Conservation (phyloP, 257 asterid species). For the Lavandula angustifolia region DNA sequence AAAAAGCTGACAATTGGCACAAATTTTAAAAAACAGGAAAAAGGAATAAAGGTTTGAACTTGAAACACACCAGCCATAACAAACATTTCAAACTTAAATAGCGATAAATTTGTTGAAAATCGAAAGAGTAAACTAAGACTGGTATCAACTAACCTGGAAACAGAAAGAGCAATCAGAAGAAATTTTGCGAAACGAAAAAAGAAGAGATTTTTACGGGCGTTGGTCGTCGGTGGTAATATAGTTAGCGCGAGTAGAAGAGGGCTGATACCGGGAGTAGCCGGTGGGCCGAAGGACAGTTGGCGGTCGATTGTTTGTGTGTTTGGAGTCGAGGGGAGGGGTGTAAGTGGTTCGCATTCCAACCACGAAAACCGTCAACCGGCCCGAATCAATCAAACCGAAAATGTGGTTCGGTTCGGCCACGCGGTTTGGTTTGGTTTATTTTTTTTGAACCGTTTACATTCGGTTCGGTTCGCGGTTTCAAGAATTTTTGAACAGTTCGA, state of each 20-base stretch:
- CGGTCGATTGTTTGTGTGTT: conserved; percentile 18
- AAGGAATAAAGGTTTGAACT: conserved; percentile 16
- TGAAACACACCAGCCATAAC: conserved; percentile 17
- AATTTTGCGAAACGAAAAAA: conserved; percentile 21
- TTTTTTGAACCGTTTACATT: no score
- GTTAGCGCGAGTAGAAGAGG: conserved; percentile 56
- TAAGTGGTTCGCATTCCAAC: no score
- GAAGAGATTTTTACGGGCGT: background rate
- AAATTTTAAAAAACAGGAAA: background rate
- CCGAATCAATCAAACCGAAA: no score
- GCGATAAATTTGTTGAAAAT: background rate
- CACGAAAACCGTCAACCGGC: no score
- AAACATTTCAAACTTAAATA: conserved; percentile 4
- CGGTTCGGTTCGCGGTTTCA: no score
- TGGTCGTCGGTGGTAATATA: conserved; percentile 50
- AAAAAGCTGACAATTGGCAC: conserved; percentile 26
- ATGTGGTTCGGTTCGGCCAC: no score
- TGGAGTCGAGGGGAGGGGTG: no score
- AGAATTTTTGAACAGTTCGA: no score
- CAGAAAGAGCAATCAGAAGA: conserved; percentile 33
- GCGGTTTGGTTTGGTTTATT: no score
- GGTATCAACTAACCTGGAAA: conserved; percentile 49
- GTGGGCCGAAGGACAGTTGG: conserved; percentile 43
- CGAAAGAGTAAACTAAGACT: conserved; percentile 12
- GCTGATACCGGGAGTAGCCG: conserved; percentile 50